Conservation (phyloP, 1,284 basidiomycete genomes). For the Flammula alnicola region DNA sequence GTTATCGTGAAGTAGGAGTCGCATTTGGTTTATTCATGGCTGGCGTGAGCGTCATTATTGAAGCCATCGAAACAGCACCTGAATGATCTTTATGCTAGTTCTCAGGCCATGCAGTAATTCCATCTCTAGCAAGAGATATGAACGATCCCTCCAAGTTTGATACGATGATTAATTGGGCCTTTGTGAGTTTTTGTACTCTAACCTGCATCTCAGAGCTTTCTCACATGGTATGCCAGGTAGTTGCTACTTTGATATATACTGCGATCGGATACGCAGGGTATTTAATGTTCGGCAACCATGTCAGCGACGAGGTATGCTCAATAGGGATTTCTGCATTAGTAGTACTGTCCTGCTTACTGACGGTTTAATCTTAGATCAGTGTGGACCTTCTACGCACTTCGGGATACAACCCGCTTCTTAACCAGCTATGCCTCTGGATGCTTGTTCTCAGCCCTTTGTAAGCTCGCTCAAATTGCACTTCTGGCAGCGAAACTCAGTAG, state of each 20-base stretch:
- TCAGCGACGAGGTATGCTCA: slow-evolving; percentile 79
- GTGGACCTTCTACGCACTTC: slow-evolving; percentile 79
- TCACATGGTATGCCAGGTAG: slow-evolving; percentile 45
- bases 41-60: slow-evolving; percentile 60
- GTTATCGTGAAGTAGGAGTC: slow-evolving; percentile 65
- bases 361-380: slow-evolving; percentile 71
- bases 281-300: slow-evolving; percentile 86
- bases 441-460: slow-evolving; percentile 86
- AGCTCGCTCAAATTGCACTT: slow-evolving; percentile 27
- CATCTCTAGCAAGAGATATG: slow-evolving; percentile 92
- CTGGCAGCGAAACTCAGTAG: slow-evolving; percentile 11
- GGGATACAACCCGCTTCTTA: slow-evolving; percentile 78
- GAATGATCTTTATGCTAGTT: slow-evolving; percentile 53
- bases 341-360: slow-evolving; percentile 7
- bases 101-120: slow-evolving; percentile 92
- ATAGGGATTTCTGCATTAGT: not conserved
- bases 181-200: slow-evolving; percentile 51
- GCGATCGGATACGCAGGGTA: slow-evolving; percentile 88
- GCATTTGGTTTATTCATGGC: slow-evolving; percentile 94
- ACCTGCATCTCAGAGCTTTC: not conserved
- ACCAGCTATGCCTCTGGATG: slow-evolving; percentile 85
- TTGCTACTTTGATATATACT: slow-evolving; percentile 81
- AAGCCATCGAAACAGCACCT: not conserved
- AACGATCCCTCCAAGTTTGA: slow-evolving; percentile 81
- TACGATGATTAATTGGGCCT: slow-evolving; percentile 86